These are phyloP conservation scores for Rhodotorula glutinis DNA, from an alignment of 1,284 basidiomycete genomes.

Conservation along the genomic window DNA sequence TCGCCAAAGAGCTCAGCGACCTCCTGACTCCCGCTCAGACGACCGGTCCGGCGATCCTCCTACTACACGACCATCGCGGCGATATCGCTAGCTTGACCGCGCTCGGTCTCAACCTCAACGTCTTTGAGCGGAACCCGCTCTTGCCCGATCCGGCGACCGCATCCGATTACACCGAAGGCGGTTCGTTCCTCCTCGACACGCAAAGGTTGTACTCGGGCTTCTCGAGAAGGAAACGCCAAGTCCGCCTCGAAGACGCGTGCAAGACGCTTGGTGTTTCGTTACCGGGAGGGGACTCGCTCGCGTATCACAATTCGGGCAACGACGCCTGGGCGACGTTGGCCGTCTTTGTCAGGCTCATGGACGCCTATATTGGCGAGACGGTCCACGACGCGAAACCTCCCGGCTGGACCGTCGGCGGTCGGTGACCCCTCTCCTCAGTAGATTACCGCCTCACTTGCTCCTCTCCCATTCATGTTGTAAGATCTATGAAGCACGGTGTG, in stretches of 20 bases:
- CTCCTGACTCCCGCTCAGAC: slow-evolving; percentile 50
- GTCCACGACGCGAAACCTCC: slow-evolving; percentile 3
- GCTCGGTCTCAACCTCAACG: slow-evolving; percentile 57
- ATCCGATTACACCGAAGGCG: slow-evolving; percentile 48
- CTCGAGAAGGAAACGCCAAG: slow-evolving; percentile 57
- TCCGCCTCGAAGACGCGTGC: slow-evolving; percentile 60
- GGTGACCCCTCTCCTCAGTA: no score
- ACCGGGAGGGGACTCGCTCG: slow-evolving; percentile 46
- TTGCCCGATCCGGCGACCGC: slow-evolving; percentile 51
- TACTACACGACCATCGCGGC: slow-evolving; percentile 70
- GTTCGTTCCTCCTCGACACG: slow-evolving; percentile 66
- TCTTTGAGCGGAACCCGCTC: slow-evolving; percentile 52
- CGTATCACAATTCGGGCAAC: slow-evolving; percentile 78
- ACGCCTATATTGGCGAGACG: background rate
- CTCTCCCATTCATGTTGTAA: background rate
- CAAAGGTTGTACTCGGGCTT: slow-evolving; percentile 65
- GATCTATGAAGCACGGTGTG: background rate
- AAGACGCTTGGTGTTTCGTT: slow-evolving; percentile 58
- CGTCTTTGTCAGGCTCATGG: slow-evolving; percentile 26
- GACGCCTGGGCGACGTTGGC: slow-evolving; percentile 56
- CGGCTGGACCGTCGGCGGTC: slow-evolving; percentile 8
- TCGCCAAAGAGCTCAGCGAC: background rate
- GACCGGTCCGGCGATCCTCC: slow-evolving; percentile 65
- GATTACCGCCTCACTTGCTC: no score
- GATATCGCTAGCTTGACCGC: slow-evolving; percentile 67